Base-by-base conservation (phyloP, 164 flowering plant species). In the Aristolochia fimbriata region DNA sequence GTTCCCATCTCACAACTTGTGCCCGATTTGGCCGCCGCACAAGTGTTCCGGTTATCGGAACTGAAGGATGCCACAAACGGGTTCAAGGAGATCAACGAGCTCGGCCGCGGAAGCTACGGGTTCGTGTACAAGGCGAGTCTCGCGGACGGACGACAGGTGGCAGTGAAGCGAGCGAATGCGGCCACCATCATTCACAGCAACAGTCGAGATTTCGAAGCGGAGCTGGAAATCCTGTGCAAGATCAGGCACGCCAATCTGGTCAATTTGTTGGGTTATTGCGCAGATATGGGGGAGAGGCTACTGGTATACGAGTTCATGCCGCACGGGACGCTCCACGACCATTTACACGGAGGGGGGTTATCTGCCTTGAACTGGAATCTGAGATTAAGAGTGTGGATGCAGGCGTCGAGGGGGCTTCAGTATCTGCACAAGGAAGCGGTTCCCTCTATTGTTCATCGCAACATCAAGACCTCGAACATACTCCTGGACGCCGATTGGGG, bases 41-140 rank as follows among this genome's bases (percentile, higher is more conserved):
- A 83, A 64, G 80, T 84, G 20, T 91, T 91, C 58, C 80, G 97
- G 7, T 84, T 91, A 37, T 76, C 93, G 0, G 97, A 91, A 47
- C 77, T 91, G 8, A 91, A 86, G 69, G 97, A 91, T 60, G 93
- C 96, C 11, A 91, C 97, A 0, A 84, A 88, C 50, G 96, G 97
- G 16, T 91, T 91, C 75, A 91, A 91, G 68, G 97, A 91, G 65
- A 84, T 88, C 72, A 91, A 83, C 63, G 97, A 88, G 78, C 83
- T 91, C 23, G 97, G 97, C 5, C 65, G 97, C 59, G 97, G 97
- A 65, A 86, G 88, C 66, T 88, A 83, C 61, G 97, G 97, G n/a
- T 86, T 88, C 64, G 97, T 91, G 27, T 91, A 91, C 78, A 84
- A 81, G 73, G 97, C 96, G n/a, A 67, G 81, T 0, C 73, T 91